These are phyloP conservation scores for Fraxinus americana DNA, from an alignment of 257 asterid species.

Conservation along the genomic window DNA sequence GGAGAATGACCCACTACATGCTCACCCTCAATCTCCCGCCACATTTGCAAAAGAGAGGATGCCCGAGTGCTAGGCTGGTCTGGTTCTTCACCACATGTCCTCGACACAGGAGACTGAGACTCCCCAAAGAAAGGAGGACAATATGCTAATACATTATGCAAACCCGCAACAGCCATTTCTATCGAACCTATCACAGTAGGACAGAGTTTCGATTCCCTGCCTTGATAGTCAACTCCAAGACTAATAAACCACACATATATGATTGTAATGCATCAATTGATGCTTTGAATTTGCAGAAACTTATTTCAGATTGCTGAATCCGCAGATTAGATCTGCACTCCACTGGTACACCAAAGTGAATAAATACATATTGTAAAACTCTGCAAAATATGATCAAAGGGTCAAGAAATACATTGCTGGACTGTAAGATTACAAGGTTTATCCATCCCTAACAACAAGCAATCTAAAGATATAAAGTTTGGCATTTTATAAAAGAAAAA, in stretches of 20 bases:
- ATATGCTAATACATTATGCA: slow-evolving; percentile 57
- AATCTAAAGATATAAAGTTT: slow-evolving; percentile 33
- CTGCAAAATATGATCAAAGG: slow-evolving; percentile 29
- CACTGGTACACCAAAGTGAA: slow-evolving; percentile 22
- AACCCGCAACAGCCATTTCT: slow-evolving; percentile 76
- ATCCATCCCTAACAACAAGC: slow-evolving; percentile 28
- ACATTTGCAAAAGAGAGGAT: slow-evolving; percentile 51
- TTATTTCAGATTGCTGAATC: slow-evolving; percentile 15
- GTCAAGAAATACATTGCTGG: slow-evolving; percentile 24
- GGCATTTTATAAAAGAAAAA: slow-evolving; percentile 30
- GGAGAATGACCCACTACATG: slow-evolving; percentile 38
- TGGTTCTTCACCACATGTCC: slow-evolving; percentile 34
- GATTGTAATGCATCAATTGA: slow-evolving; percentile 22
- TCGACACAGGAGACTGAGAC: slow-evolving; percentile 37
- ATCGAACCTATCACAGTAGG: slow-evolving; percentile 10
- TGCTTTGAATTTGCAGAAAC: slow-evolving; percentile 16
- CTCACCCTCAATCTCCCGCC: slow-evolving; percentile 62
- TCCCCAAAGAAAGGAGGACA: slow-evolving; percentile 52
- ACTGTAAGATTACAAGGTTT: slow-evolving; percentile 3
- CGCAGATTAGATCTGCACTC: slow-evolving; percentile 23
- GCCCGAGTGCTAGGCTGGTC: slow-evolving; percentile 41
- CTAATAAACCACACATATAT: slow-evolving; percentile 25
- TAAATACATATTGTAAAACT: slow-evolving; percentile 14
- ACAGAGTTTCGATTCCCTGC: slow-evolving; percentile 19
- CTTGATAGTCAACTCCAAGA: slow-evolving; percentile 24